A percentile compares a stretch with the other conserved stretches of the same genome.
phyloP scores from a whole-genome alignment of 2,329 filamentous ascomycete genomes.

The Thielaviopsis musarum region DNA sequence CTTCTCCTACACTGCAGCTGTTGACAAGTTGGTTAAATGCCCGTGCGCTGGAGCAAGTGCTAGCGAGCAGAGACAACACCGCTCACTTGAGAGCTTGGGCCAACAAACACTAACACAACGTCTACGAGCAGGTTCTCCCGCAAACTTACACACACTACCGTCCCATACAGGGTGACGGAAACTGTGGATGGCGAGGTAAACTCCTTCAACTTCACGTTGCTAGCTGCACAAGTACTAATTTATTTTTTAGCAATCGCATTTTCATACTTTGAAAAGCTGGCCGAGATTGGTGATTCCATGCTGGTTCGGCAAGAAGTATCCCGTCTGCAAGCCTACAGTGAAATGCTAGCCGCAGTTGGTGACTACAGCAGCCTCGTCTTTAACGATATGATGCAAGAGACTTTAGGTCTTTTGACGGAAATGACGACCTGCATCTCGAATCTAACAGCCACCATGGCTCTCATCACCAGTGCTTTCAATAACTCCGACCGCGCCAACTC shows the following conservation, averaged over 20 bases:
- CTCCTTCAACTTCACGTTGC: slow-evolving; percentile 14
- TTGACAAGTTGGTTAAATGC: not conserved
- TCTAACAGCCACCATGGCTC: slow-evolving; percentile 34
- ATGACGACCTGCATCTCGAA: slow-evolving; percentile 22
- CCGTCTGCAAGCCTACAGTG: slow-evolving; percentile 55
- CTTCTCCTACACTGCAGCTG: not conserved
- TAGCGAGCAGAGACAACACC: not conserved
- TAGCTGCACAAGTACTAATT: not conserved
- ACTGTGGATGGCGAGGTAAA: slow-evolving; percentile 95
- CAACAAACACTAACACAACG: not conserved
- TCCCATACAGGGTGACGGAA: slow-evolving; percentile 77
- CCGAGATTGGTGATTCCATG: slow-evolving; percentile 46
- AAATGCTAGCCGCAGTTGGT: slow-evolving; percentile 52
- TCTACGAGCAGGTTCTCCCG: slow-evolving; percentile 48
- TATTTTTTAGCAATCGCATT: slow-evolving; percentile 61
- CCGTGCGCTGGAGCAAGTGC: not conserved
- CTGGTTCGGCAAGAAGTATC: slow-evolving; percentile 54
- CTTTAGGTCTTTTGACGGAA: slow-evolving; percentile 47
- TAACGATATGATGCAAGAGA: slow-evolving; percentile 72
- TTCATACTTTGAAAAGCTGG: slow-evolving; percentile 76
- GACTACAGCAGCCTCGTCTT: slow-evolving; percentile 54
- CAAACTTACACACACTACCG: slow-evolving; percentile 77
- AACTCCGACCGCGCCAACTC: slow-evolving; percentile 46
- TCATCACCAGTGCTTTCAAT: slow-evolving; percentile 57
- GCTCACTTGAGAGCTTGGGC: not conserved